These are phyloP conservation scores for Lentinula sp. DNA, from an alignment of 768 basidiomycete species.

Conservation along the genomic window DNA sequence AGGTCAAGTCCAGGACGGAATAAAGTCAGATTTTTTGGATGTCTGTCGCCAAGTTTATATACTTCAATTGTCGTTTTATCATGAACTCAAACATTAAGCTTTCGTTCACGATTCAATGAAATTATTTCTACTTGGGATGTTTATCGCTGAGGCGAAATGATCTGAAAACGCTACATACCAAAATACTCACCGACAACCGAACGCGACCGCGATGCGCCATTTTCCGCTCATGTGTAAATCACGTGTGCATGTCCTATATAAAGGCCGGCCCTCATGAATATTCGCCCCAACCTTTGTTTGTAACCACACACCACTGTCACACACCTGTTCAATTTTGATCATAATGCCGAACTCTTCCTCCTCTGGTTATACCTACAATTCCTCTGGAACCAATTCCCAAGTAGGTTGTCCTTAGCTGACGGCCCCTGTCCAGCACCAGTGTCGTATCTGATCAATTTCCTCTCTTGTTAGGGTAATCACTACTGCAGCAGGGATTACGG, in stretches of 20 bases:
- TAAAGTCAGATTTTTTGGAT: background rate
- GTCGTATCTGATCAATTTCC: background rate
- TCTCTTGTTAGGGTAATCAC: constrained; percentile 35
- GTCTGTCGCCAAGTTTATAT: background rate
- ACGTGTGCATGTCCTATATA: background rate
- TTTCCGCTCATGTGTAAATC: background rate
- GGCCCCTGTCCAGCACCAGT: too few species aligned
- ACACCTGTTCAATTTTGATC: background rate
- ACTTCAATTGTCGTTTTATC: too few species aligned
- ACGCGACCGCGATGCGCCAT: background rate
- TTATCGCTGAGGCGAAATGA: too few species aligned
- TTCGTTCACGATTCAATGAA: too few species aligned
- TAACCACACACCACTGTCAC: background rate
- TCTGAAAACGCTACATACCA: too few species aligned
- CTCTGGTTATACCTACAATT: background rate
- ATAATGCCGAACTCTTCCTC: background rate
- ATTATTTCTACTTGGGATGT: too few species aligned
- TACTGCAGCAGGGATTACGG: constrained; percentile 36
- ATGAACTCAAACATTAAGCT: too few species aligned
- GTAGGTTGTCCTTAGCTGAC: background rate
- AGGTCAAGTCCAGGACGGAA: constrained; percentile 21
- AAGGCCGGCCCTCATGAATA: background rate
- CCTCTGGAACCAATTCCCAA: background rate
- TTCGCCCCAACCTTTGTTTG: background rate
- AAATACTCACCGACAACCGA: too few species aligned